Conservation (phyloP, 2,329 filamentous ascomycete species). For the Penicillium aurantiogriseum region DNA sequence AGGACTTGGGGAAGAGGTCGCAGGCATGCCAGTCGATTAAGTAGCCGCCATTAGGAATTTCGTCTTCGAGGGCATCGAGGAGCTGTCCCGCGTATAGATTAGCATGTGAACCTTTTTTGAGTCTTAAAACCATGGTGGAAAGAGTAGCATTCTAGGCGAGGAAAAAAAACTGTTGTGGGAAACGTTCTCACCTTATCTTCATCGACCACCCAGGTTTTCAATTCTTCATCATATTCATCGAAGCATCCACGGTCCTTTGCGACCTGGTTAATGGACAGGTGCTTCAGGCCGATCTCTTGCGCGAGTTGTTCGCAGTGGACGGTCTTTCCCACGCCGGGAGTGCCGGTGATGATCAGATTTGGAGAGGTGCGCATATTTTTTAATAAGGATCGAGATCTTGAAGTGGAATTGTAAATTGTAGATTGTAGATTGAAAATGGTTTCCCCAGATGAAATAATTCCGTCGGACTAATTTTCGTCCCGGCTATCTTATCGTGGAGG, state of each 20-base stretch:
- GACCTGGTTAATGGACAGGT: conserved; percentile 84
- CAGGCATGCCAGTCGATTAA: conserved; percentile 98
- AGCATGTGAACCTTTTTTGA: background rate
- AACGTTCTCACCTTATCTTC: conserved; percentile 74
- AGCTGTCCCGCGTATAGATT: conserved; percentile 48
- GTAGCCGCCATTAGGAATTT: conserved; percentile 73
- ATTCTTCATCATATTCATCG: conserved; percentile 82
- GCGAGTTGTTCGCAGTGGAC: conserved; percentile 84
- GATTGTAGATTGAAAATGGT: background rate
- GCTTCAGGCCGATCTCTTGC: conserved; percentile 71
- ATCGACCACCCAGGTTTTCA: conserved; percentile 87
- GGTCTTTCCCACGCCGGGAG: conserved; percentile 93
- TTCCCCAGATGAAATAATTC: conserved; percentile 21
- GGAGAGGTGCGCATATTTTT: conserved; percentile 52
- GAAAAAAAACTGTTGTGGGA: background rate
- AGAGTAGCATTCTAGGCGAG: background rate
- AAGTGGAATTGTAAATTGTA: background rate
- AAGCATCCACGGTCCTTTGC: conserved; percentile 86
- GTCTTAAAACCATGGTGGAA: background rate
- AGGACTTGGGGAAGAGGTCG: conserved; percentile 87
- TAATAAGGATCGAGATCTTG: background rate
- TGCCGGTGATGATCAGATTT: conserved; percentile 94
- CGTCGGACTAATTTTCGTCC: conserved; percentile 19
- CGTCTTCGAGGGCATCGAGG: conserved; percentile 83
- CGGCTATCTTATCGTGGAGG: conserved; percentile 19